These are phyloP conservation scores for Sporothrix dimorphospora DNA, from an alignment of 2,329 filamentous ascomycete species.

Conservation along the genomic window DNA sequence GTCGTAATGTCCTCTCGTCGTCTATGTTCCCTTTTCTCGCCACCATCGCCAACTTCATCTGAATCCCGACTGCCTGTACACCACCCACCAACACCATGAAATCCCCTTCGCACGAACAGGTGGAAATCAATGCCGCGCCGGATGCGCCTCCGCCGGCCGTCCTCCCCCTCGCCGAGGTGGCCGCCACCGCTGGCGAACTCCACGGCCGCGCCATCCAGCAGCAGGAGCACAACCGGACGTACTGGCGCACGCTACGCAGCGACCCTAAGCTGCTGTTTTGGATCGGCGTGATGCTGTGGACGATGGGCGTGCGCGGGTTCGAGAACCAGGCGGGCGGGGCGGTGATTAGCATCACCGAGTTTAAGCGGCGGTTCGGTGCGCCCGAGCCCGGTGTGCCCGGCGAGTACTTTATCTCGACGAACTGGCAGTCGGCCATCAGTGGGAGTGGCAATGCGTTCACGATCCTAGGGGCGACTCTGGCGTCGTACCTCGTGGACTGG, in stretches of 20 bases:
- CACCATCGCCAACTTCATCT: neutral
- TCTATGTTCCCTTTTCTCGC: neutral
- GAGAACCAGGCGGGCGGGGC: conserved; percentile 41
- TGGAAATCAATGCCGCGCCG: neutral
- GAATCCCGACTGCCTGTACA: neutral
- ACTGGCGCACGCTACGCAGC: conserved; percentile 20
- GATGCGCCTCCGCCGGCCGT: neutral
- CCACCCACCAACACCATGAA: neutral
- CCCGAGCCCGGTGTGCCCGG: conserved; percentile 35
- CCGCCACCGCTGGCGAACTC: neutral
- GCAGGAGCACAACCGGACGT: conserved; percentile 26
- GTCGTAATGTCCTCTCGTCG: too few species aligned
- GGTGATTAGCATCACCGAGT: conserved; percentile 46
- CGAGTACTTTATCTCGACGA: conserved; percentile 43
- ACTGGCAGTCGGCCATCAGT: conserved; percentile 46
- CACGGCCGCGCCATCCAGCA: conserved; percentile 29
- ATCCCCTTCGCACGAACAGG: neutral
- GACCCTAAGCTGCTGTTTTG: conserved; percentile 27
- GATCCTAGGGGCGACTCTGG: conserved; percentile 19
- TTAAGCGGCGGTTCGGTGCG: conserved; percentile 46
- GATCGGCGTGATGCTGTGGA: conserved; percentile 30
- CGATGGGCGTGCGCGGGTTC: conserved; percentile 28
- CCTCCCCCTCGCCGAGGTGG: neutral
- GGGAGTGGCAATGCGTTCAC: conserved; percentile 36
- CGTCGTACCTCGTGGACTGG: conserved; percentile 11